Evolutionary conservation across 768 basidiomycete genomes (phyloP).

Genomic region (Goffeauzyma gilvescens): DNA sequence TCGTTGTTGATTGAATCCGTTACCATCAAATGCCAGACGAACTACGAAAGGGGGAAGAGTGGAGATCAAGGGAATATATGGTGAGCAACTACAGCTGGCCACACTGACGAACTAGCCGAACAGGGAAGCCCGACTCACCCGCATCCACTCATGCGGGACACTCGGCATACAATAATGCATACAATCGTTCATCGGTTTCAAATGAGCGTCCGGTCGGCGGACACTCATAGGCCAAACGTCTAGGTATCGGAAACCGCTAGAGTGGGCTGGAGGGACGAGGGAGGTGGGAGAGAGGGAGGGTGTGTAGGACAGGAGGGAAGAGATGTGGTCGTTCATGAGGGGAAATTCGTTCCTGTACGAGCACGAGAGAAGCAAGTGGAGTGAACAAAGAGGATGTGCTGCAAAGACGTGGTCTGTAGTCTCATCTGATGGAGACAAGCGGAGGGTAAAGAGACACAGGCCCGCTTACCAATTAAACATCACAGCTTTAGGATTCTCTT

Average conservation of each 20-base stretch:
- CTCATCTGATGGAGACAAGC: too few relatives aligned
- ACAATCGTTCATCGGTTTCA: slow-evolving; percentile 5
- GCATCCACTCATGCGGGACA: slow-evolving; percentile 2
- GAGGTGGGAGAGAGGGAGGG: background rate
- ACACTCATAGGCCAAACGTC: slow-evolving; percentile 5
- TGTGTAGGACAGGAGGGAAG: slow-evolving; percentile 2
- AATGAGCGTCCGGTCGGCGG: slow-evolving; percentile 3
- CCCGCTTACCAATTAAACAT: slow-evolving; percentile 8
- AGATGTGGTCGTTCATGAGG: background rate
- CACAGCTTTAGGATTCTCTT: background rate
- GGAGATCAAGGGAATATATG: background rate
- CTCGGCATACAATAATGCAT: slow-evolving; percentile 1
- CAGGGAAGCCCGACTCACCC: background rate
- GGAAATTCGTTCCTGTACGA: slow-evolving; percentile 4
- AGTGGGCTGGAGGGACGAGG: background rate
- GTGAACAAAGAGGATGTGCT: too few relatives aligned
- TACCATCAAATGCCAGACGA: slow-evolving; percentile 8
- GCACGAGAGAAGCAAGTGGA: too few relatives aligned
- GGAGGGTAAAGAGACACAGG: too few relatives aligned
- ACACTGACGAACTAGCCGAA: background rate
- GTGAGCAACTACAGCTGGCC: background rate
- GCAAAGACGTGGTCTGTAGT: too few relatives aligned
- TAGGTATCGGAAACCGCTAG: slow-evolving; percentile 5
- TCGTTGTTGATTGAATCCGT: slow-evolving; percentile 4
- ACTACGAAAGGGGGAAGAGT: too few relatives aligned